Evolutionary conservation across 345 rosid genomes (phyloP).

Genomic region (Clarkia xantiana): DNA sequence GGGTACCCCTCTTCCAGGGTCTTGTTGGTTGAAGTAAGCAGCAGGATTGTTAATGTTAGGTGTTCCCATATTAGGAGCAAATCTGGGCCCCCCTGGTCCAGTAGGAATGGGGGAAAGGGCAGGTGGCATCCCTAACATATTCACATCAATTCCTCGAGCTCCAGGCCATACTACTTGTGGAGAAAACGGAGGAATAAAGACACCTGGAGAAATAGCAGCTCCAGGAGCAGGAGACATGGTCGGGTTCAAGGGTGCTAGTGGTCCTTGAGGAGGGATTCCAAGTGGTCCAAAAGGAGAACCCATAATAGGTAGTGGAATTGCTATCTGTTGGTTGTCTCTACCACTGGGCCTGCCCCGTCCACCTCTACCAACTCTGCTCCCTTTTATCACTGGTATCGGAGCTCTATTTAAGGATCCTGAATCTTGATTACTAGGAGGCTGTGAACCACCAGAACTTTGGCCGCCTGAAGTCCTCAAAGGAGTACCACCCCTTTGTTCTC

Average conservation of each 20-base stretch:
- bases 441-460: constrained; percentile 43
- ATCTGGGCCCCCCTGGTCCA: constrained; percentile 69
- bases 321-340: constrained; percentile 81
- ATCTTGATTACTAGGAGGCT: constrained; percentile 47
- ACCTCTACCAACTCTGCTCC: constrained; percentile 69
- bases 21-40: constrained; percentile 66
- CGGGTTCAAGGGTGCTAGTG: constrained; percentile 69
- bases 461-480: constrained; percentile 22
- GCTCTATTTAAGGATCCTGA: constrained; percentile 34
- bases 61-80: constrained; percentile 55
- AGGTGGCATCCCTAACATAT: constrained; percentile 72
- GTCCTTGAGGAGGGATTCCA: constrained; percentile 90
- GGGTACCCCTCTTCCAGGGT: constrained; percentile 78
- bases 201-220: constrained; percentile 58
- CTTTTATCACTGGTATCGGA: constrained; percentile 54
- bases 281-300: constrained; percentile 84
- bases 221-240: constrained; percentile 81
- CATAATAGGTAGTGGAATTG: constrained; percentile 62
- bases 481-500: constrained; percentile 52
- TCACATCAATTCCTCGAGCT: constrained; percentile 82
- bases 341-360: constrained; percentile 75
- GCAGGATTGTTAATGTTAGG: constrained; percentile 38
- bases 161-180: constrained; percentile 86
- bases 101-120: constrained; percentile 73
- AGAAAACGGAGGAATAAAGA: constrained; percentile 69